These are phyloP conservation scores for Luvunga scandens DNA, from an alignment of 345 rosid genomes.

Conservation along the genomic window DNA sequence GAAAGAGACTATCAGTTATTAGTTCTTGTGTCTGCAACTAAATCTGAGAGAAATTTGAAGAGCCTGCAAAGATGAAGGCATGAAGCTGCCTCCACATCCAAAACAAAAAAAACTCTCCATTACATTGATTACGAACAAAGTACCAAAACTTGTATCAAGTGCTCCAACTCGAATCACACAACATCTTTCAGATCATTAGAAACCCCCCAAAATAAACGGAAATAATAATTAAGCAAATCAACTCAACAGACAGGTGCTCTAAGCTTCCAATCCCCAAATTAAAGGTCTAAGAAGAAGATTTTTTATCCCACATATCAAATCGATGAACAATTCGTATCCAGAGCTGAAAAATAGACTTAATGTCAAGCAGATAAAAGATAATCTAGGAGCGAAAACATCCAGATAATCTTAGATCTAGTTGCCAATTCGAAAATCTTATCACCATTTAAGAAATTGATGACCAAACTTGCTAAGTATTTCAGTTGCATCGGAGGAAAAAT, in stretches of 20 bases:
- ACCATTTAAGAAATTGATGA: background rate
- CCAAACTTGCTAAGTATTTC: background rate
- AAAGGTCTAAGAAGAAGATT: background rate
- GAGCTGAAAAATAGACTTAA: background rate
- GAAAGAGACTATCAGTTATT: background rate
- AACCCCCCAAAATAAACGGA: background rate
- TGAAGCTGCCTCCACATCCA: background rate
- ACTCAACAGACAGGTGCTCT: background rate
- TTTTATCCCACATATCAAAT: background rate
- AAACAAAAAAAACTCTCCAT: background rate
- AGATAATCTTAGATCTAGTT: background rate
- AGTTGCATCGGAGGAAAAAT: background rate
- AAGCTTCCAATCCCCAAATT: background rate
- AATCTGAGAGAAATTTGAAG: background rate
- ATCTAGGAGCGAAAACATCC: background rate
- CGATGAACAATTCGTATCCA: background rate
- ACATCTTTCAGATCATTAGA: background rate
- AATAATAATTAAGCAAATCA: background rate
- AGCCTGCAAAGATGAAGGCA: background rate
- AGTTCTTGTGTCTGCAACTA: background rate
- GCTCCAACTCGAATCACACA: background rate
- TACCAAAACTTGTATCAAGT: background rate
- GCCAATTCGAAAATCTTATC: slow-evolving; percentile 6
- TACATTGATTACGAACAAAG: background rate
- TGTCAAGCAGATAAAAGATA: background rate